Conservation (phyloP, 2,329 filamentous ascomycete genomes). For the Dactylellina sp. region DNA sequence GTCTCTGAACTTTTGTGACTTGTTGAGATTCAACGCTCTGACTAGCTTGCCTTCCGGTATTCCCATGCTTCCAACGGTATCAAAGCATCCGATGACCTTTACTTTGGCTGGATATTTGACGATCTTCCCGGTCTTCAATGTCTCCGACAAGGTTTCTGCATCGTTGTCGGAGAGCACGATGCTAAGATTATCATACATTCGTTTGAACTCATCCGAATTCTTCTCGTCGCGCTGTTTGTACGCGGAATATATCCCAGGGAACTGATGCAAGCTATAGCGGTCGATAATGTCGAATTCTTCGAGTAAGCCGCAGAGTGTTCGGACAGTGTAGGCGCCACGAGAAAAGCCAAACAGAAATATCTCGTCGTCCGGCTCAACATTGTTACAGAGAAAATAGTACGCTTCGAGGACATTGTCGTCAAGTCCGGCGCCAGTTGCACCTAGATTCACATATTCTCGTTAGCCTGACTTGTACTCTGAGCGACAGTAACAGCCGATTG, state of each 20-base stretch:
- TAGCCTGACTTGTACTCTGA: no score
- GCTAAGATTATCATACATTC: conserved; percentile 47
- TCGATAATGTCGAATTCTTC: conserved; percentile 54
- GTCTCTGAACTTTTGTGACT: conserved; percentile 56
- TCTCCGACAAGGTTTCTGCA: conserved; percentile 33
- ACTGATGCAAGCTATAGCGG: conserved; percentile 50
- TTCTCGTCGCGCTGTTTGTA: conserved; percentile 51
- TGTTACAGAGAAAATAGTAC: conserved; percentile 73
- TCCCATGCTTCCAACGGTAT: conserved; percentile 62
- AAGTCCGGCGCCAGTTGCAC: conserved; percentile 59
- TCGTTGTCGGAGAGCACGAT: conserved; percentile 47
- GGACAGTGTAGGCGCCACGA: conserved; percentile 45
- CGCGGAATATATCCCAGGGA: conserved; percentile 39
- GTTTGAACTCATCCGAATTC: conserved; percentile 41
- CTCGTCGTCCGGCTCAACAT: conserved; percentile 71
- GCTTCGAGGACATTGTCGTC: conserved; percentile 70
- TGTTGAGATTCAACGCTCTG: conserved; percentile 55
- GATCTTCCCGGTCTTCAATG: conserved; percentile 45
- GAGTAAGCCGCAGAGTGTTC: conserved; percentile 44
- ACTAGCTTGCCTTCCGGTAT: conserved; percentile 60
- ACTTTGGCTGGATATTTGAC: conserved; percentile 47
- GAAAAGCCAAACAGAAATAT: conserved; percentile 64
- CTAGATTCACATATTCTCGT: conserved; percentile 48
- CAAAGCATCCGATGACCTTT: conserved; percentile 62
- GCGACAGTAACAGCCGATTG: no score